These are phyloP conservation scores for Sanghuangporus sanghuang DNA, from an alignment of 1,284 basidiomycete species.

Conservation along the genomic window DNA sequence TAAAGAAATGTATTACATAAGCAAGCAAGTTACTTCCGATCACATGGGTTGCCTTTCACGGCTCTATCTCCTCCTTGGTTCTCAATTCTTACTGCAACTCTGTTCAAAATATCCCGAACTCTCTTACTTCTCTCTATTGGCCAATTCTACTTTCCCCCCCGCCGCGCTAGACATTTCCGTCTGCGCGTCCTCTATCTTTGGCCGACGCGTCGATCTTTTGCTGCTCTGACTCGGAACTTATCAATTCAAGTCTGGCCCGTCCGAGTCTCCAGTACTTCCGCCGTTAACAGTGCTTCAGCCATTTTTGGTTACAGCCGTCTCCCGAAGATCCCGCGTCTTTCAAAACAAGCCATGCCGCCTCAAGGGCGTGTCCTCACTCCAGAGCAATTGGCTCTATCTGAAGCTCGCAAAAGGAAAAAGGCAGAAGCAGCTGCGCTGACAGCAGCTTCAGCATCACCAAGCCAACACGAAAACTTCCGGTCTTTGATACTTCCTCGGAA, in stretches of 20 bases:
- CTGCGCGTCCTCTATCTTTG: no score
- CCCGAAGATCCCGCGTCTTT: neutral
- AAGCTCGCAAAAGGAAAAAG: slow-evolving; percentile 50
- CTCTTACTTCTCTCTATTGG: no score
- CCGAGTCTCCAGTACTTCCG: neutral
- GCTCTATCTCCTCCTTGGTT: no score
- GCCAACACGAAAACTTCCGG: slow-evolving; percentile 13
- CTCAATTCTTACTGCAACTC: no score
- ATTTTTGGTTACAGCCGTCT: neutral
- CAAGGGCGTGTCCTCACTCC: slow-evolving; percentile 31
- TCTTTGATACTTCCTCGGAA: slow-evolving; percentile 40
- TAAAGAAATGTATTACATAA: no score
- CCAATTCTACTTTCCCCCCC: no score
- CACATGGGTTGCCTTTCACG: no score
- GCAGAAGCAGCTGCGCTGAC: slow-evolving; percentile 23
- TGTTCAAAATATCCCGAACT: no score
- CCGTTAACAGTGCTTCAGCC: neutral
- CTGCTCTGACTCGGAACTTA: neutral
- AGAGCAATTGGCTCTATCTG: slow-evolving; percentile 50
- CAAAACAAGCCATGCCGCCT: slow-evolving; percentile 2
- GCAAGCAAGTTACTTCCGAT: no score
- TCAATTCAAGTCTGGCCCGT: neutral
- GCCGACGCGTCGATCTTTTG: neutral
- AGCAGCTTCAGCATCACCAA: neutral
- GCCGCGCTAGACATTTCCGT: no score